Percentiles rank a stretch among this genome's conserved stretches.
These are phyloP conservation scores for Carex sylvatica DNA, from an alignment of 202 grass and related monocot genomes.

Conservation along the genomic window DNA sequence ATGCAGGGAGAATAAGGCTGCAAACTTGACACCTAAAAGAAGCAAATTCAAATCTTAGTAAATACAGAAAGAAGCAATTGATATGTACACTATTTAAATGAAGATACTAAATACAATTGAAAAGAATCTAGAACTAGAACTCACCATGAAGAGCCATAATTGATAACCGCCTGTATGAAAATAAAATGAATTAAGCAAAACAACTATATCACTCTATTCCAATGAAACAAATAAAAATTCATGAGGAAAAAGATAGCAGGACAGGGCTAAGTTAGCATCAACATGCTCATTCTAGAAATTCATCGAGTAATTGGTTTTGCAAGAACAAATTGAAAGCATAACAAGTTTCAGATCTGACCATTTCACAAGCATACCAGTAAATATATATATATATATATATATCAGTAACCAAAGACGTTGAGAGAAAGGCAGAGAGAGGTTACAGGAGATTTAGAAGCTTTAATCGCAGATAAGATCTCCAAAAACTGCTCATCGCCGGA, in stretches of 20 bases:
- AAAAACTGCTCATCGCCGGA: slow-evolving; percentile 48
- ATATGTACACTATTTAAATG: background rate
- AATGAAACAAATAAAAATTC: background rate
- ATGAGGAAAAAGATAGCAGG: background rate
- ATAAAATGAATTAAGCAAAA: background rate
- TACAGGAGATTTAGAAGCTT: slow-evolving; percentile 60
- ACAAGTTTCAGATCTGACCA: background rate
- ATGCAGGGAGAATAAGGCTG: slow-evolving; percentile 64
- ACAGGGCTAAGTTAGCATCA: background rate
- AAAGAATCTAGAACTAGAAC: slow-evolving; percentile 29
- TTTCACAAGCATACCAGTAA: background rate
- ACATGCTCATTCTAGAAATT: background rate
- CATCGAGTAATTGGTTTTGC: background rate
- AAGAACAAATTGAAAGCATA: background rate
- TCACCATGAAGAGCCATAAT: slow-evolving; percentile 89
- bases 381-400: too few species aligned
- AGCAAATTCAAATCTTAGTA: slow-evolving; percentile 3
- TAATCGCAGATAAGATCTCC: slow-evolving; percentile 55
- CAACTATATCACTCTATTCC: background rate
- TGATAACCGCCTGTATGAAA: slow-evolving; percentile 60
- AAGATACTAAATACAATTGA: background rate
- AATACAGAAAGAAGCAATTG: background rate
- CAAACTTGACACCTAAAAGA: slow-evolving; percentile 65
- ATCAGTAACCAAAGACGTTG: background rate
- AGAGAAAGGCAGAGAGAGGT: slow-evolving; percentile 23